phyloP scores from a whole-genome alignment of 352 stramenopile species.

The Phytophthora capsici region DNA sequence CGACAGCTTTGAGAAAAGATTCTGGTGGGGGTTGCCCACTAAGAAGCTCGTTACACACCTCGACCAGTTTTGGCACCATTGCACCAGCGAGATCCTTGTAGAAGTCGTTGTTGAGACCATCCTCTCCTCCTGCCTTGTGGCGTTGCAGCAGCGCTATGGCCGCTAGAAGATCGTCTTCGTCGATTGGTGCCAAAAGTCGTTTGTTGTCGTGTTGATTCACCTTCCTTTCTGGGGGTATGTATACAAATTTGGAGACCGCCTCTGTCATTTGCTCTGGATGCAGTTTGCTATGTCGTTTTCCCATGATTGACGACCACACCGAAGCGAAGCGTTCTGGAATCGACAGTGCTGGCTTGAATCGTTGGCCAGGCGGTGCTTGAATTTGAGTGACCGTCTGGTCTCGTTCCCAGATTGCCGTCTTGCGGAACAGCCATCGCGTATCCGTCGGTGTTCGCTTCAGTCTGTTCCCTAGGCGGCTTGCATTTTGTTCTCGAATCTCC shows the following conservation, averaged over 20 bases:
- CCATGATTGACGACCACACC: neutral
- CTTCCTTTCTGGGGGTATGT: neutral
- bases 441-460: no score
- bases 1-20: neutral
- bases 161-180: neutral
- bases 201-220: neutral
- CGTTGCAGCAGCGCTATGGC: neutral
- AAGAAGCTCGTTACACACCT: neutral
- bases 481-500: no score
- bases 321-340: neutral
- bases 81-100: neutral
- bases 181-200: neutral
- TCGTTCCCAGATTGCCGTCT: neutral
- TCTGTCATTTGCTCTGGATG: neutral
- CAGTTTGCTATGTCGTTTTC: neutral
- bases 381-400: neutral
- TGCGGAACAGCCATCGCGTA: neutral
- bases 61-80: neutral
- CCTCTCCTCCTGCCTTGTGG: neutral
- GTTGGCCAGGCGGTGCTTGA: neutral
- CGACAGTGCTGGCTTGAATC: neutral
- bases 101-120: neutral
- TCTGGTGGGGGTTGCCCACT: neutral
- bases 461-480: no score
- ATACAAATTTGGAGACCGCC: neutral